A percentile compares a stretch with the other conserved stretches of the same genome.
Conservation (phyloP, 345 rosid species). For the Orychophragmus violaceus region DNA sequence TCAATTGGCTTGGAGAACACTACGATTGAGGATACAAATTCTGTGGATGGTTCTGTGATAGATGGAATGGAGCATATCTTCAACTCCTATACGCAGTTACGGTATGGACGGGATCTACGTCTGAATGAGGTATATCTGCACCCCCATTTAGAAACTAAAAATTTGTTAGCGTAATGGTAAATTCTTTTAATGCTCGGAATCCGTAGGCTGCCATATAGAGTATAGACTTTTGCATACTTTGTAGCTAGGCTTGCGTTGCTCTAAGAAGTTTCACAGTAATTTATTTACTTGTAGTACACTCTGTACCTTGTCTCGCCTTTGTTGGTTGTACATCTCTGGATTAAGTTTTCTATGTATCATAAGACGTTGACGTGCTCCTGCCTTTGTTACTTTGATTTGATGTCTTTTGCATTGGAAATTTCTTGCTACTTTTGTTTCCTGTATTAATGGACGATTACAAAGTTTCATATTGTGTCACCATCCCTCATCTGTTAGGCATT, state of each 20-base stretch:
- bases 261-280: background rate
- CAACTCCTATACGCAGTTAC: constrained; percentile 71
- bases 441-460: constrained; percentile 2
- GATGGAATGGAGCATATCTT: constrained; percentile 99
- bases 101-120: constrained; percentile 89
- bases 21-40: constrained; percentile 72
- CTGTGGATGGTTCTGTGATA: constrained; percentile 61
- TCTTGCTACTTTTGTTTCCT: constrained; percentile 1
- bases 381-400: background rate
- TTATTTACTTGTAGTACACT: constrained; percentile 4
- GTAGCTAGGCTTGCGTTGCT: background rate
- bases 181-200: background rate
- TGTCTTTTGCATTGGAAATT: constrained; percentile 10
- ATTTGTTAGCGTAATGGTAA: background rate
- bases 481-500: background rate
- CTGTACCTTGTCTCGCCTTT: background rate
- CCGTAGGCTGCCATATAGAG: background rate
- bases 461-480: constrained; percentile 4
- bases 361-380: background rate
- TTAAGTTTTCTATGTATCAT: background rate
- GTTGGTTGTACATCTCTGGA: background rate
- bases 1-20: constrained; percentile 52
- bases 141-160: background rate
- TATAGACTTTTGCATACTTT: constrained; percentile 1
- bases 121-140: constrained; percentile 70